Evolutionary conservation across 2,329 filamentous ascomycete species (phyloP), one percentile per base, ranked within the genome.

Genomic region (Rhytidhysteron rufulum): DNA sequence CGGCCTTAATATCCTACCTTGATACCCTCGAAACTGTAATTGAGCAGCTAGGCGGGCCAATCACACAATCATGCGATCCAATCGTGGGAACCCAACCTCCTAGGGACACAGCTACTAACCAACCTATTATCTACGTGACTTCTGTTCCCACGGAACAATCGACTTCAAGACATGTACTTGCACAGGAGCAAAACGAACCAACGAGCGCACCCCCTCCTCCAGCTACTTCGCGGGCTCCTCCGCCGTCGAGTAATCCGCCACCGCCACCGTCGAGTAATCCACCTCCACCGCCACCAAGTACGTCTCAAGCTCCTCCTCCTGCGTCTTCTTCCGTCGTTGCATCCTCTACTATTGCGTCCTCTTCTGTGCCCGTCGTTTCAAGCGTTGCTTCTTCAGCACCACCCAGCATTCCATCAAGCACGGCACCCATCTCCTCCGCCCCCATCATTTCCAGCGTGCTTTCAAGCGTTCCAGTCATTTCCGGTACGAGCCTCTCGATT

Each of bases 31-130:
- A 56, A 1, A 62, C 58, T 0, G 54, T 65, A 2, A 33, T 46
- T 3, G 45, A 47, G 17, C 62, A 65, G 31, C 54, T 65, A 6
- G 59, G 57, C 3, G 19, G 40, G 3, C 19, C 50, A 0, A 63
- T 65, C 33, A 55, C 52, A 8, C 4, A 42, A n/a, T 62, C 62
- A 8, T 65, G 62, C 34, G 62, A 65, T 37, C 62, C 61, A 2
- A 41, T 62, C 4, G 43, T 49, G n/a, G 52, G 53, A 3, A 22
- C 34, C 11, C 42, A 43, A 1, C 27, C 20, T 1, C 19, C 37
- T 2, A 9, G 7, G 4, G 27, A 13, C n/a, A 51, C 49, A 13
- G 32, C 27, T 13, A 47, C 42, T 2, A 20, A 48, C 5, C 48
- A 45, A 4, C 37, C 22, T n/a, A 41, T 30, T 0, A 52, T 49